phyloP scores from a whole-genome alignment of 2,329 filamentous ascomycete genomes.

The Neofusicoccum laricinum region DNA sequence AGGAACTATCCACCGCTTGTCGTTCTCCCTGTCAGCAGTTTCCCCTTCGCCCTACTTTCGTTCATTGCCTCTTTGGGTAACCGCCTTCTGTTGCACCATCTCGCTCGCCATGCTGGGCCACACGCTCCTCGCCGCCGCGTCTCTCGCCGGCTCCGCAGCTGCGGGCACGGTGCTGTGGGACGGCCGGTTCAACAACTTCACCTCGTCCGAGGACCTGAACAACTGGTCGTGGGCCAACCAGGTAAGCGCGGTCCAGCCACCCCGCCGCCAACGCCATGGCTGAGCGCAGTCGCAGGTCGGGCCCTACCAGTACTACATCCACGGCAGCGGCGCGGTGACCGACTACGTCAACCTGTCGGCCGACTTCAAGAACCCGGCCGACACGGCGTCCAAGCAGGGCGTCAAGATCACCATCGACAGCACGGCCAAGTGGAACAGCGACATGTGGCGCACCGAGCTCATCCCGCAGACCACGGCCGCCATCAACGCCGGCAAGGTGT shows the following conservation, averaged over 20 bases:
- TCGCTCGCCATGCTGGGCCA: not conserved
- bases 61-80: not conserved
- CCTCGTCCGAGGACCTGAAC: slow-evolving; percentile 53
- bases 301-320: slow-evolving; percentile 74
- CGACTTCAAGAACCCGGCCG: slow-evolving; percentile 63
- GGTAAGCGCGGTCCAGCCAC: slow-evolving; percentile 46
- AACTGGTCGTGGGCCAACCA: slow-evolving; percentile 38
- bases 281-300: too few relatives aligned
- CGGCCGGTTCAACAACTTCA: slow-evolving; percentile 62
- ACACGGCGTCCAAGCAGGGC: slow-evolving; percentile 60
- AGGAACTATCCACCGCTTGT: not conserved
- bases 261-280: too few relatives aligned
- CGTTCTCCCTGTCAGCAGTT: too few relatives aligned
- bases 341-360: slow-evolving; percentile 62
- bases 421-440: slow-evolving; percentile 68
- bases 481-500: slow-evolving; percentile 65
- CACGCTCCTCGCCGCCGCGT: not conserved
- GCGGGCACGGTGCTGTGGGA: slow-evolving; percentile 59
- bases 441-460: slow-evolving; percentile 70
- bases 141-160: slow-evolving; percentile 1
- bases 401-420: slow-evolving; percentile 64
- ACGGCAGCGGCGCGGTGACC: slow-evolving; percentile 56
- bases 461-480: slow-evolving; percentile 67
- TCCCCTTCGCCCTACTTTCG: not conserved
- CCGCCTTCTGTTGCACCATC: not conserved